phyloP scores from a whole-genome alignment of 805 yeast genomes.

The Komagataella kurtzmanii region DNA sequence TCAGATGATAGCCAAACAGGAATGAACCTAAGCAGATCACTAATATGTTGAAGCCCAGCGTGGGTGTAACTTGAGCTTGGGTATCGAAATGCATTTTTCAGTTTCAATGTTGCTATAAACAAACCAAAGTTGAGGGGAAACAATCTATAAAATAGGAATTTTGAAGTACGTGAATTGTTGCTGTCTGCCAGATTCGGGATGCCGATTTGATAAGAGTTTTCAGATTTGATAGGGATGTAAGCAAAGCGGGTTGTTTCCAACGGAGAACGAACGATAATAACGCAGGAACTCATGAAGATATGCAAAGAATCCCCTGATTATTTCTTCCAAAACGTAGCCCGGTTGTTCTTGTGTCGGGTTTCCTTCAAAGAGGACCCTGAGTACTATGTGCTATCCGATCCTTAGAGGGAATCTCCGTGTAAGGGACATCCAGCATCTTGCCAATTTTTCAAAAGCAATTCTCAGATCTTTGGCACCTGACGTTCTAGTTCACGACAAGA shows the following conservation, averaged over 20 bases:
- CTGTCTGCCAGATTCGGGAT: neutral
- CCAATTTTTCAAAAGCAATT: neutral
- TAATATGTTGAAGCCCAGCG: neutral
- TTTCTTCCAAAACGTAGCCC: neutral
- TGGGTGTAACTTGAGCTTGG: neutral
- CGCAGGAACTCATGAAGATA: neutral
- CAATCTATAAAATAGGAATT: neutral
- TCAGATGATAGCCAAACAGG: slow-evolving; percentile 83
- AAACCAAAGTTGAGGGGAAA: neutral
- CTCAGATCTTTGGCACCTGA: neutral
- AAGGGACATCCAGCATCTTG: neutral
- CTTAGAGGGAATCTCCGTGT: neutral
- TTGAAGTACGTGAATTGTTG: neutral
- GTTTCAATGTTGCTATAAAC: neutral
- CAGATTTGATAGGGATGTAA: neutral
- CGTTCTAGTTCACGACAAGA: neutral
- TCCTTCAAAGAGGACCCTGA: neutral
- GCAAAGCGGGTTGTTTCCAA: neutral
- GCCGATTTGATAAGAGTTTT: neutral
- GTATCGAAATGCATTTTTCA: neutral
- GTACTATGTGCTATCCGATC: neutral
- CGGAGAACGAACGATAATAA: neutral
- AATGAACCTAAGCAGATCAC: slow-evolving; percentile 61
- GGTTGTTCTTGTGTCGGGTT: neutral
- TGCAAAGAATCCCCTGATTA: neutral